Evolutionary conservation across 176 grass and related monocot genomes (phyloP).

Genomic region (Secale cereale): DNA sequence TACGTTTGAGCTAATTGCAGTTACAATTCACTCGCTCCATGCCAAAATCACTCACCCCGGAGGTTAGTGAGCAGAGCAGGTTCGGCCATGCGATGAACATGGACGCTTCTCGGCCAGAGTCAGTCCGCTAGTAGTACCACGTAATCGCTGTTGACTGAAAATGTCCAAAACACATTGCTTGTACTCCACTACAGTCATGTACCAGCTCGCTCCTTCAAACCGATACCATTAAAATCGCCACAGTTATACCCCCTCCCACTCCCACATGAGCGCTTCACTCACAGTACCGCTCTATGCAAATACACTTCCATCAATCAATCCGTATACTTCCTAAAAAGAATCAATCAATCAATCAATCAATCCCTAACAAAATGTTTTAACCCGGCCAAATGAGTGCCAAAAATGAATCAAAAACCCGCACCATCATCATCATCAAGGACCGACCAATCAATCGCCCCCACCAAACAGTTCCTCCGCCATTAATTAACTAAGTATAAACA

Average conservation of each 20-base stretch:
- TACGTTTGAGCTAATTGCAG: too few species aligned
- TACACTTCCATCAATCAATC: too few species aligned
- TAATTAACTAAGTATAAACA: background rate
- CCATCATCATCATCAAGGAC: background rate
- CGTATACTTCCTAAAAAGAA: too few species aligned
- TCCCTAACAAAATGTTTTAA: background rate
- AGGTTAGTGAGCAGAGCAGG: background rate
- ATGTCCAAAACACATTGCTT: background rate
- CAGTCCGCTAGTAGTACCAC: background rate
- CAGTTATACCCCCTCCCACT: background rate
- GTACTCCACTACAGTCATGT: constrained; percentile 1
- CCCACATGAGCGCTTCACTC: background rate
- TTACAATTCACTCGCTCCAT: background rate
- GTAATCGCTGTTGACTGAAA: background rate
- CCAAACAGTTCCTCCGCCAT: background rate
- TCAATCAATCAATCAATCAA: background rate
- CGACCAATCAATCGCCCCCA: constrained; percentile 4
- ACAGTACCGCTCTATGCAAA: too few species aligned
- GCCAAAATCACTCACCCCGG: background rate
- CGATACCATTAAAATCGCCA: background rate
- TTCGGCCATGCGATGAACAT: background rate
- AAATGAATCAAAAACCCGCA: background rate
- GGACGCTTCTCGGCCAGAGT: background rate
- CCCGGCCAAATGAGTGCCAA: background rate
- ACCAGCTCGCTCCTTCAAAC: background rate